These are phyloP conservation scores for Choiromyces venosus DNA, from an alignment of 495 filamentous ascomycete species.

Conservation along the genomic window DNA sequence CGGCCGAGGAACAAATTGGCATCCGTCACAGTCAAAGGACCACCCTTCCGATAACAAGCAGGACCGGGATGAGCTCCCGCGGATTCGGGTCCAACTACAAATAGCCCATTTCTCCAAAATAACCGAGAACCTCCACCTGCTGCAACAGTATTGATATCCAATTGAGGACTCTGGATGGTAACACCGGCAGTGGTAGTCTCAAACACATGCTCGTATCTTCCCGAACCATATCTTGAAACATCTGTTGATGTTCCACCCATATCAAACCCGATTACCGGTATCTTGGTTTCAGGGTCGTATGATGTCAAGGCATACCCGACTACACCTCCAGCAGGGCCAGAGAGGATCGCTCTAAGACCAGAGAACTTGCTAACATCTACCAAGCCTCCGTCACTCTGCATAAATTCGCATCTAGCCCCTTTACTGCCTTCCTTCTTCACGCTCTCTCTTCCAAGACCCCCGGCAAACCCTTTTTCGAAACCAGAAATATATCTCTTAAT, in stretches of 20 bases:
- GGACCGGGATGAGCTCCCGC: constrained; percentile 90
- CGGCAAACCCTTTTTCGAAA: constrained; percentile 70
- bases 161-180: constrained; percentile 87
- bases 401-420: constrained; percentile 68
- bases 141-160: constrained; percentile 97
- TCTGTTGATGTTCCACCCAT: constrained; percentile 94
- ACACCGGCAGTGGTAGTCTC: constrained; percentile 95
- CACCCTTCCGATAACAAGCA: constrained; percentile 91
- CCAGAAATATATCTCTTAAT: constrained; percentile 94
- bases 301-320: constrained; percentile 93
- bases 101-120: constrained; percentile 85
- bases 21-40: constrained; percentile 87
- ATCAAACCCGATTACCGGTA: constrained; percentile 91
- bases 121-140: constrained; percentile 87
- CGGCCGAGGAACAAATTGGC: constrained; percentile 87
- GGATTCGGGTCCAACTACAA: constrained; percentile 94
- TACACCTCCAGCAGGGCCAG: constrained; percentile 74
- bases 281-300: constrained; percentile 79
- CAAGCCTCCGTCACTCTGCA: constrained; percentile 78
- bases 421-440: constrained; percentile 57
- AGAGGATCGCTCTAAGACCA: constrained; percentile 69
- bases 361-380: constrained; percentile 72
- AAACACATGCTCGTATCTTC: constrained; percentile 93
- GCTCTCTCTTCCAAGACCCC: constrained; percentile 62
- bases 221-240: constrained; percentile 81